Conservation (phyloP, 164 flowering plant species). For the Akebia trifoliata region DNA sequence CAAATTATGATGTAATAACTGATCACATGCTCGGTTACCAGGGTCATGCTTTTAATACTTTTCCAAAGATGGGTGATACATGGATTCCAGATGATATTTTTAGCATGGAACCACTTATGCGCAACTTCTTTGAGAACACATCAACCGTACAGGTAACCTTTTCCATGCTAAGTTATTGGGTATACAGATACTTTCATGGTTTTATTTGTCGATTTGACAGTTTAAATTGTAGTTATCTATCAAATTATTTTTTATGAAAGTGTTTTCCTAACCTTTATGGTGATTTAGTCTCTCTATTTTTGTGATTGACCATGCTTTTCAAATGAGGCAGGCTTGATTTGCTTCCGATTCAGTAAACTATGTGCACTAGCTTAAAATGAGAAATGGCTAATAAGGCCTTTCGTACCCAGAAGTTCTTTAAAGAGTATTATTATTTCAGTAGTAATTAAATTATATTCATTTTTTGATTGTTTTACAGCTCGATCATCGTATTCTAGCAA, state of each 20-base stretch:
- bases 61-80: conserved; percentile 96
- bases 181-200: not conserved
- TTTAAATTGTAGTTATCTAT: too few relatives aligned
- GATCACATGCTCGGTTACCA: conserved; percentile 19
- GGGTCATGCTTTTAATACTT: conserved; percentile 94
- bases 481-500: conserved; percentile 90
- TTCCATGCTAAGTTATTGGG: not conserved
- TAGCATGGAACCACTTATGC: conserved; percentile 70
- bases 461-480: conserved; percentile 45
- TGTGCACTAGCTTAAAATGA: too few relatives aligned
- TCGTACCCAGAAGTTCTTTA: too few relatives aligned
- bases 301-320: not conserved
- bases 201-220: too few relatives aligned
- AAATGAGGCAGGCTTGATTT: too few relatives aligned
- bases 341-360: too few relatives aligned
- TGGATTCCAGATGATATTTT: conserved; percentile 89
- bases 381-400: too few relatives aligned
- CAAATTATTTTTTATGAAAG: too few relatives aligned
- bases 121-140: conserved; percentile 94
- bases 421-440: too few relatives aligned
- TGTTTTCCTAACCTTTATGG: too few relatives aligned
- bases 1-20: conserved; percentile 6
- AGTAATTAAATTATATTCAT: conserved; percentile 1
- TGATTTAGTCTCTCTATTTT: not conserved
- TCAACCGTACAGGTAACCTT: conserved; percentile 79